Base-by-base conservation (phyloP, 2,329 filamentous ascomycete genomes). In the Tolypocladium tundrense region DNA sequence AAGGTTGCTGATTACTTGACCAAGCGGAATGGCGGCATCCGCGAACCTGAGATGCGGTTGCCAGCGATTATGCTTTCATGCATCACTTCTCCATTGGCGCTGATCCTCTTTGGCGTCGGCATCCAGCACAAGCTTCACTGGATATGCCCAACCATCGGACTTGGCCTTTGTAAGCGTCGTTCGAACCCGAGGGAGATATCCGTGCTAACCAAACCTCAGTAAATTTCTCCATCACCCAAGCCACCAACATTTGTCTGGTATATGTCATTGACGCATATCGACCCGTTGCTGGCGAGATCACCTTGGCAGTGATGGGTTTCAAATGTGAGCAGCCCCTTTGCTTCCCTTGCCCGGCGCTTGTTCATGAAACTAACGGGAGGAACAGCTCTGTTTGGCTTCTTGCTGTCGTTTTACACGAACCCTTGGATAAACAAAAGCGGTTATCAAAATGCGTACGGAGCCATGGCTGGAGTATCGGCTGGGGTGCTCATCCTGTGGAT, bases 1-100 rank as follows among this genome's bases (percentile, higher is more conserved):
- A 72, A 70, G 65, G 68, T 77, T 10, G 77, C 79, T 21, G 77
- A 80, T 54, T 73, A 69, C 57, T 70, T 79, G 27, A 84, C 82
- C 0, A 71, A 68, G 56, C 72, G 73, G 35, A 85, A 84, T 62
- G 73, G 75, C 4, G 82, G 82, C 6, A 73, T 85, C 24, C 73
- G 81, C n/a, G 77, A 83, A 54, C 79, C 82, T 0, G 81, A 84
- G 64, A 84, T 85, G 81, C 73, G 82, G n/a, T 67, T 85, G 6
- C 80, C 80, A 1, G 77, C 78, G 5, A 74, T 85, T 21, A 66
- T 74, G 13, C 72, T 80, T 0, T 82, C 79, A 62, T 67, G 80
- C 63, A 66, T 82, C 35, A 75, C 80, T 16, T 77, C 79, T 4
- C 79, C 79, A 0, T 64, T 80, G 11, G 66, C 73, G 0, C 61